A percentile compares a stretch with the other conserved stretches of the same genome.
phyloP scores from a whole-genome alignment of 805 yeast genomes.

The Saccharomycopsis babjevae region DNA sequence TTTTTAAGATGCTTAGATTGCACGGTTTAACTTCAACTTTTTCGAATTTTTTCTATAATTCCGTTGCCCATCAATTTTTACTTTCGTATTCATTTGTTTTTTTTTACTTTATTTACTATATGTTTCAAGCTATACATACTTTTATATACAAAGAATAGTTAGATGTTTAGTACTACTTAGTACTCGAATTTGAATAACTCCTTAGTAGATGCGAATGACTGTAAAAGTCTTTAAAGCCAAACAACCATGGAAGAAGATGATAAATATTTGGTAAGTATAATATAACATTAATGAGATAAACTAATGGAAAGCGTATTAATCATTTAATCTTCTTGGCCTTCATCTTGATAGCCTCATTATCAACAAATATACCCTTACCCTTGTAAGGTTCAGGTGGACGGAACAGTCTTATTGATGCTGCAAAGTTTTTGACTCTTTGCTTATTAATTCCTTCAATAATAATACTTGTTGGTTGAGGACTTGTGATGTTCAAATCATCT shows the following conservation, averaged over 20 bases:
- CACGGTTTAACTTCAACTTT: too few relatives aligned
- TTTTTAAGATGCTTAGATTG: not conserved
- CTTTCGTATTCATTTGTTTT: not conserved
- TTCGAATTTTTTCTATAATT: too few relatives aligned
- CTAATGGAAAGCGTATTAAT: not conserved
- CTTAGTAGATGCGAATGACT: not conserved
- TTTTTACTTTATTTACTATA: not conserved
- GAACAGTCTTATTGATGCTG: constrained; percentile 75
- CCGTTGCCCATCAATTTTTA: too few relatives aligned
- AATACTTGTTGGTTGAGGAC: constrained; percentile 80
- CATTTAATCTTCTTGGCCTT: constrained; percentile 92
- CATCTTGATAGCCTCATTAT: constrained; percentile 81
- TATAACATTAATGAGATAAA: too few relatives aligned
- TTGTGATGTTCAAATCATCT: constrained; percentile 55
- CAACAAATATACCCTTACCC: constrained; percentile 93
- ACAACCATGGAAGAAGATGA: not conserved
- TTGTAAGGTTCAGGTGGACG: constrained; percentile 98
- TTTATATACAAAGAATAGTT: not conserved
- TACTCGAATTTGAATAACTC: not conserved
- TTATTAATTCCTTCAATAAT: constrained; percentile 81
- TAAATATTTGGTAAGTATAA: not conserved
- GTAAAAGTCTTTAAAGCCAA: not conserved
- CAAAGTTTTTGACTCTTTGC: constrained; percentile 79
- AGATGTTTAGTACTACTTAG: not conserved
- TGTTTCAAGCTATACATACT: not conserved